Base-by-base conservation (phyloP, 2,329 filamentous ascomycete genomes). In the Xylariaceae sp. region DNA sequence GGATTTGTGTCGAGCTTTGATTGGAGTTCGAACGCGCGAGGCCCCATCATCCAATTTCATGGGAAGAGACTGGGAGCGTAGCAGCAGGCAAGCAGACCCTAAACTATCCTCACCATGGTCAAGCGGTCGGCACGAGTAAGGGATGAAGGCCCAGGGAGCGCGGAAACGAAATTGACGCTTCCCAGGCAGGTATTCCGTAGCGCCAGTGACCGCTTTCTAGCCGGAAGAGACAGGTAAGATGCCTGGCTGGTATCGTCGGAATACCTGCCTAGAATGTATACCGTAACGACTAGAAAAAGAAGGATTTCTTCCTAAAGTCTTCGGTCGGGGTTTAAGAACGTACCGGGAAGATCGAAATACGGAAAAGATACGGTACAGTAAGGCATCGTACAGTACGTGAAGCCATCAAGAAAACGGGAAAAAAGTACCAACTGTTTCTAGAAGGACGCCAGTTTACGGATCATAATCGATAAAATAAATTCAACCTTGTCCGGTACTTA, bases 1-100 rank as follows among this genome's bases (percentile, higher is more conserved):
- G 57, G 63, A 59, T 55, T 63, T 67, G 67, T 69, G 67, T 64
- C 62, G 57, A 54, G 56, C 54, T 42, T 34, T 67, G 67, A 69
- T 69, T 69, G 67, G 67, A 60, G 59, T 61, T 56, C 47, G 18
- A 51, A 51, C 58, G 54, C 62, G 55, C 48, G 47, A 62, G 64
- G 49, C 68, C 67, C 68, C 67, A 65, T 63, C 55, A 13, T 34
- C 62, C 63, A 64, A 64, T 64, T 61, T 64, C 63, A 53, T 11
- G 49, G 15, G 18, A 15, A 45, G 37, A 53, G 56, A 39, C 42
- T 55, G 53, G 58, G 10, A 35, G 6, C 37, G 18, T 54, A 50
- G 52, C 54, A 18, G 53, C 54, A 18, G 47, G 30, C 59, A 48
- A 57, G 34, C 59, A 63, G 50, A 59, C 59, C 54, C 59, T 10